Base-by-base conservation (phyloP, 225 moss, liverwort and hornwort species). In the Polytrichum formosum region DNA sequence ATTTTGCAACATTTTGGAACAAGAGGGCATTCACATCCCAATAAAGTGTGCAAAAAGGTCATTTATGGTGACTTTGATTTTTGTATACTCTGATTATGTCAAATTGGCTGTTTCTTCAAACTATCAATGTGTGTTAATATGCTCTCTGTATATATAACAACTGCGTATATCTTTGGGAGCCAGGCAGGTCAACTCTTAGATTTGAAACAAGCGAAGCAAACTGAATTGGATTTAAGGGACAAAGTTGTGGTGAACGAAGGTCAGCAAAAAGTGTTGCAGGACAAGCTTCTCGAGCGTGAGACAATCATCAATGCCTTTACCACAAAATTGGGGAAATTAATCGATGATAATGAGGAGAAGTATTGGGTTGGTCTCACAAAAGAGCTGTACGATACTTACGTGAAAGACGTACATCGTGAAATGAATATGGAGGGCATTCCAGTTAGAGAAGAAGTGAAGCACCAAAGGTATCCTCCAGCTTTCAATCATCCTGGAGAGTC, bases 331-430 rank as follows among this genome's bases (percentile, higher is more conserved):
- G 86, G 91, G 53, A 84, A 83, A 66, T 70, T 95, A 60, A 82
- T 95, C 1, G 84, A 89, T 61, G 92, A 88, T 73, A 87, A 95
- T 76, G 91, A 92, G 74, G 77, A 70, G 26, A 65, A 73, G 18
- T 85, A 91, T 72, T 95, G 92, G 92, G 76, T 90, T 30, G 74
- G 73, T 5, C 90, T 92, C 55, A 81, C 84, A 8, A 86, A 82
- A 74, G 78, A 92, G 53, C 82, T 95, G 37, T 92, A 91, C 66
- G 85, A 85, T 66, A 74, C 73, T 30, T 92, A 86, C 56, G 92
- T 92, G 2, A 90, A 83, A 31, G 92, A 92, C 17, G 66, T 61
- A 55, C 86, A 88, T 73, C 92, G 84, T 19, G 71, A 80, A 20
- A 85, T 86, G 37, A 91, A 80, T 58, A 22, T 54, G 4, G 90